A percentile compares a stretch with the other conserved stretches of the same genome.
phyloP scores from a whole-genome alignment of 2,329 filamentous ascomycete species.

The Paracoccidioides lutzii region DNA sequence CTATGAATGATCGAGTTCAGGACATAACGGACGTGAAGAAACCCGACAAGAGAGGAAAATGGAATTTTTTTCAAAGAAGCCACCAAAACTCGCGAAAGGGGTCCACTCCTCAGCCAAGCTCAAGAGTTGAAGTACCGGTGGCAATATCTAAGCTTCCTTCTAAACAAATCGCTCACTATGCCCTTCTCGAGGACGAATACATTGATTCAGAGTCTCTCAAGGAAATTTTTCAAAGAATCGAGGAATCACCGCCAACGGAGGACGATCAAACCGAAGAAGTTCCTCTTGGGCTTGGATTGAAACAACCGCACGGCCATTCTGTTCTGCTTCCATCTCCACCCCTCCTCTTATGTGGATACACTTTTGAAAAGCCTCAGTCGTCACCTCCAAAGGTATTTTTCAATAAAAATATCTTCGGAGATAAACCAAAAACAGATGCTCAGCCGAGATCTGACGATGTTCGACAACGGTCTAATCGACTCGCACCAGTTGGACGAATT shows the following conservation, averaged over 20 bases:
- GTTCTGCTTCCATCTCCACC: conserved; percentile 33
- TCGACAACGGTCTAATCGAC: conserved; percentile 45
- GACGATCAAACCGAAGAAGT: conserved; percentile 6
- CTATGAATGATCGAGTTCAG: conserved; percentile 9
- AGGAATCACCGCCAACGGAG: conserved; percentile 29
- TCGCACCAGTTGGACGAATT: conserved; percentile 74
- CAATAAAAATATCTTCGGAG: conserved; percentile 16
- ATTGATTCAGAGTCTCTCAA: conserved; percentile 27
- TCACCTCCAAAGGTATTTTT: conserved; percentile 28
- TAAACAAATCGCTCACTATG: conserved; percentile 45
- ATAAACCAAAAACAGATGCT: conserved; percentile 13
- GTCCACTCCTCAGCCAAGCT: conserved; percentile 29
- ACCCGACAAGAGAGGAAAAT: conserved; percentile 33
- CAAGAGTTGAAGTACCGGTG: conserved; percentile 24
- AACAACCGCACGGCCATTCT: conserved; percentile 24
- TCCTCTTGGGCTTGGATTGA: conserved; percentile 20
- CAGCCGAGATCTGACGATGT: not conserved
- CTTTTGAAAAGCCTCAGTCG: conserved; percentile 15
- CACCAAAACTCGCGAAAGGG: conserved; percentile 16
- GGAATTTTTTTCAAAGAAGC: conserved; percentile 47
- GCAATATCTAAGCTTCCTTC: conserved; percentile 26
- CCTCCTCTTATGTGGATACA: conserved; percentile 23
- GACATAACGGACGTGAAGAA: conserved; percentile 14
- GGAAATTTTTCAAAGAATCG: conserved; percentile 25
- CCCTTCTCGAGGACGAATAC: conserved; percentile 38